phyloP scores from a whole-genome alignment of 1,139 yeast species.

The Pichia sp. region DNA sequence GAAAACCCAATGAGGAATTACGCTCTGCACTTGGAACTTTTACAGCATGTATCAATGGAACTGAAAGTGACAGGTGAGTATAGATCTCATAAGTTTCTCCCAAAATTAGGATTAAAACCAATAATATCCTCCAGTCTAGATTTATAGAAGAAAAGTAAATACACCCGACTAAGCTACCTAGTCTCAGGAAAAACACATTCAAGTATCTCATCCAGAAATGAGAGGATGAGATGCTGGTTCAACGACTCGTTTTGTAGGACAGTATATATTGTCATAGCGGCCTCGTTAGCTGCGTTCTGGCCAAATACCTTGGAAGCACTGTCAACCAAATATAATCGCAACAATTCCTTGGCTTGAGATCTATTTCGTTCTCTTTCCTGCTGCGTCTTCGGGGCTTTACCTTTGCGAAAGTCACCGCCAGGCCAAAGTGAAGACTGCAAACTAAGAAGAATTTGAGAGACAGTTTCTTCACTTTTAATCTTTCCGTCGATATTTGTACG shows the following conservation, averaged over 20 bases:
- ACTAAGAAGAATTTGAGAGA: slow-evolving; percentile 38
- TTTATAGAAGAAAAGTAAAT: too few species aligned
- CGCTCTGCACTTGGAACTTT: too few species aligned
- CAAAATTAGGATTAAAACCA: too few species aligned
- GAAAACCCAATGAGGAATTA: too few species aligned
- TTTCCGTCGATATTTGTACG: slow-evolving; percentile 38
- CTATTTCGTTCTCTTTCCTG: slow-evolving; percentile 47
- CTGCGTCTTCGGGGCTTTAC: slow-evolving; percentile 35
- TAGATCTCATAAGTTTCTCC: too few species aligned
- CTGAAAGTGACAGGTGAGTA: too few species aligned
- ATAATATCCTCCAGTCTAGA: too few species aligned
- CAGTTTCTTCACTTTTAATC: slow-evolving; percentile 40
- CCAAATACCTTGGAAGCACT: slow-evolving; percentile 76
- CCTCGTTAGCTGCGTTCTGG: slow-evolving; percentile 51
- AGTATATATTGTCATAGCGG: slow-evolving; percentile 52
- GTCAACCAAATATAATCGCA: slow-evolving; percentile 55
- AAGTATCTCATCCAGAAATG: slow-evolving; percentile 46
- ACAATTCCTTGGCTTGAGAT: slow-evolving; percentile 51
- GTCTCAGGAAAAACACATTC: slow-evolving; percentile 37
- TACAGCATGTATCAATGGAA: too few species aligned
- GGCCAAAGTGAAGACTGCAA: slow-evolving; percentile 59
- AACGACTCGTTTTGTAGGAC: slow-evolving; percentile 70
- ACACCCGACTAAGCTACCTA: slow-evolving; percentile 4
- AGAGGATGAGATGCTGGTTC: slow-evolving; percentile 57
- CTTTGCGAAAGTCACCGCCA: slow-evolving; percentile 42